Evolutionary conservation across 257 asterid species (phyloP).

Genomic region (Solanum chiquidenum): DNA sequence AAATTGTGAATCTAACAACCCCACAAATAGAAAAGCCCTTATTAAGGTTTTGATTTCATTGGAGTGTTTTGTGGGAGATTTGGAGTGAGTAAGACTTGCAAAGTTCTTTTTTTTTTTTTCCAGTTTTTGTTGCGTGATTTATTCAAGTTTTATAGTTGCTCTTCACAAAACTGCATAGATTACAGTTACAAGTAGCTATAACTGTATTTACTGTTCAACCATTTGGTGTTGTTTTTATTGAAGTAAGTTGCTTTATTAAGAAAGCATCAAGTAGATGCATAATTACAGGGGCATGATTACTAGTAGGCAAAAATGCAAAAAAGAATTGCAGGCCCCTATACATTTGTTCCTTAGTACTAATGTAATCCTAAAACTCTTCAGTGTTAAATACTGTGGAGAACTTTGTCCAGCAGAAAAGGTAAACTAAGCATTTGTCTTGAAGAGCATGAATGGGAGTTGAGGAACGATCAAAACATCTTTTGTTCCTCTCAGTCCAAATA

Average conservation of each 20-base stretch:
- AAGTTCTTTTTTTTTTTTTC: neutral
- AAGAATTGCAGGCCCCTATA: neutral
- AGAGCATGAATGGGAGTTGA: neutral
- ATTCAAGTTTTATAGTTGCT: neutral
- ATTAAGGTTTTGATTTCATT: neutral
- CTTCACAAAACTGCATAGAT: neutral
- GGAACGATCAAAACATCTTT: neutral
- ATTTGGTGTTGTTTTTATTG: neutral
- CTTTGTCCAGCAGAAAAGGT: neutral
- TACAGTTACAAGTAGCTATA: neutral
- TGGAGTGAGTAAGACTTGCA: neutral
- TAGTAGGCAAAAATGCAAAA: neutral
- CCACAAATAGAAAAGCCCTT: neutral
- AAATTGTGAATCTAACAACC: neutral
- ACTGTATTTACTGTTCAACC: neutral
- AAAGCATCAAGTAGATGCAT: neutral
- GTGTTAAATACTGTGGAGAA: neutral
- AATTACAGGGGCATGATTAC: neutral
- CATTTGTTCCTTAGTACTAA: neutral
- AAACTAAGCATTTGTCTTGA: neutral
- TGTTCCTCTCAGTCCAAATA: neutral
- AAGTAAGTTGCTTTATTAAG: neutral
- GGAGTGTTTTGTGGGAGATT: neutral
- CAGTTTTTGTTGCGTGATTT: neutral
- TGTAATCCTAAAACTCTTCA: neutral